Conservation (phyloP, 2,329 filamentous ascomycete genomes). For the Trichoderma polysporum region DNA sequence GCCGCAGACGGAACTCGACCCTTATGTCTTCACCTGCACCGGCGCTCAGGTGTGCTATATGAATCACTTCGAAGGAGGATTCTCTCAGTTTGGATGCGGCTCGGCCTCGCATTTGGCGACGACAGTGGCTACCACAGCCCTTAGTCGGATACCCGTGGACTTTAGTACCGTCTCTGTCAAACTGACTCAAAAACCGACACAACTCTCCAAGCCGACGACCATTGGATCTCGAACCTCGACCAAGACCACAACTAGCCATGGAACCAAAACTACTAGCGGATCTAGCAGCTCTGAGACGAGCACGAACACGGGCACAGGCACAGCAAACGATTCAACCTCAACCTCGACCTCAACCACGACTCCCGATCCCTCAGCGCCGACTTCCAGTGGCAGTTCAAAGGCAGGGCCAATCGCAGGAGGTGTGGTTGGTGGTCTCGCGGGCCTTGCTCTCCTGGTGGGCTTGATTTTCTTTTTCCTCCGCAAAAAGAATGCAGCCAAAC, state of each 20-base stretch:
- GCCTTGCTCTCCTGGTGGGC: slow-evolving; percentile 43
- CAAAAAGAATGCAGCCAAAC: slow-evolving; percentile 35
- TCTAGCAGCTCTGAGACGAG: slow-evolving; percentile 7
- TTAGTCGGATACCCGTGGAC: slow-evolving; percentile 38
- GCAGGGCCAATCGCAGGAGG: slow-evolving; percentile 56
- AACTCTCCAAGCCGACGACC: slow-evolving; percentile 43
- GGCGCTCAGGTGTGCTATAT: slow-evolving; percentile 53
- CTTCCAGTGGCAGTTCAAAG: slow-evolving; percentile 31
- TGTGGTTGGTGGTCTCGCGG: slow-evolving; percentile 51
- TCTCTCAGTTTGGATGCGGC: slow-evolving; percentile 58
- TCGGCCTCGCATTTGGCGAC: slow-evolving; percentile 47
- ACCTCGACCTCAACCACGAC: slow-evolving; percentile 24
- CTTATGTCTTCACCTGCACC: slow-evolving; percentile 57
- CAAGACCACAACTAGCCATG: not conserved
- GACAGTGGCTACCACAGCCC: slow-evolving; percentile 48
- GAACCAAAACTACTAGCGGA: not conserved
- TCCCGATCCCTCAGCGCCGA: slow-evolving; percentile 30
- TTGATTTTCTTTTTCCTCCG: slow-evolving; percentile 46
- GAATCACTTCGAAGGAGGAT: slow-evolving; percentile 56
- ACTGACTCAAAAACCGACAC: slow-evolving; percentile 41
- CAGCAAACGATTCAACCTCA: slow-evolving; percentile 9
- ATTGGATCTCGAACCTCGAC: slow-evolving; percentile 32
- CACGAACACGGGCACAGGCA: slow-evolving; percentile 10
- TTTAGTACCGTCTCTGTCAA: slow-evolving; percentile 42
- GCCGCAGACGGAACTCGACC: slow-evolving; percentile 52